A percentile compares a stretch with the other conserved stretches of the same genome.
phyloP scores from a whole-genome alignment of 2,329 filamentous ascomycete genomes.

The Alternaria sp. region DNA sequence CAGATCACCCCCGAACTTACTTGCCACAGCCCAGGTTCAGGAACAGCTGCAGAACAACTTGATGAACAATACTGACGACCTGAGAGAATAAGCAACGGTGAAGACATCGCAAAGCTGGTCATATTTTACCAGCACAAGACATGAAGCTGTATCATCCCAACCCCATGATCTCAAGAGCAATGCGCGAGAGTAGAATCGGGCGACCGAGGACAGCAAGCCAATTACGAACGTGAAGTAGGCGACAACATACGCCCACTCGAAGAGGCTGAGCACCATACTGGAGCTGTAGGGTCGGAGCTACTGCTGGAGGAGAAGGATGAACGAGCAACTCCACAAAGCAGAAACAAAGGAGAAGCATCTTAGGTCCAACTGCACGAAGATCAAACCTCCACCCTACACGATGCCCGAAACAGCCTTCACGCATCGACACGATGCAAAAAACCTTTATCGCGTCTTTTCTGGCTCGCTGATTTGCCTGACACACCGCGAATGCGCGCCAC shows the following conservation, averaged over 20 bases:
- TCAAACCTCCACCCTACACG: not conserved
- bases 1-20: not conserved
- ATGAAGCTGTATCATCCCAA: conserved; percentile 4
- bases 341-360: not conserved
- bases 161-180: conserved; percentile 4
- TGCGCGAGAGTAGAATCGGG: conserved; percentile 7
- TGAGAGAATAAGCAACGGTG: not conserved
- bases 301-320: not conserved
- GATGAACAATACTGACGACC: conserved; percentile 4
- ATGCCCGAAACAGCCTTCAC: not conserved
- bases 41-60: not conserved
- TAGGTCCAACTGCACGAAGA: not conserved
- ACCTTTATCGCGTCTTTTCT: not conserved
- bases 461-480: not conserved
- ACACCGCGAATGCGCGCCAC: not conserved
- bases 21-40: conserved; percentile 1
- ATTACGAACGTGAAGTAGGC: not conserved
- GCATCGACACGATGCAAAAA: not conserved
- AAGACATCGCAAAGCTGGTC: not conserved
- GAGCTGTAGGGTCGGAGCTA: not conserved
- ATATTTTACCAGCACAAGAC: not conserved
- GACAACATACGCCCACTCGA: not conserved
- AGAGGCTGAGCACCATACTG: not conserved
- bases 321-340: not conserved
- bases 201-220: not conserved